phyloP scores from a whole-genome alignment of 2,329 filamentous ascomycete species.

The Pseudogymnoascus verrucosus region DNA sequence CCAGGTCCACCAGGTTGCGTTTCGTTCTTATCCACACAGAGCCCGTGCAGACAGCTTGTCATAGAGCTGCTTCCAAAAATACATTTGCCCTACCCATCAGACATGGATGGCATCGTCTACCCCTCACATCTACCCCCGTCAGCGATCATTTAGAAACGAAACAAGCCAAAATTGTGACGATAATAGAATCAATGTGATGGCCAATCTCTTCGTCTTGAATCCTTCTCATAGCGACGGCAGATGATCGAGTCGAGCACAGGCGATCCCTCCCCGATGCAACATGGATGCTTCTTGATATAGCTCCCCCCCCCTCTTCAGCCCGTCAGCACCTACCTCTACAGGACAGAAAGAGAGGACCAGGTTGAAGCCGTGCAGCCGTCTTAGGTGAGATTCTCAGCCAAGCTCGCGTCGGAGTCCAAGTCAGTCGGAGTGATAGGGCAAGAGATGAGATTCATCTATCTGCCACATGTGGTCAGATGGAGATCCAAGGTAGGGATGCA shows the following conservation, averaged over 20 bases:
- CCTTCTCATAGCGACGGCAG: not conserved
- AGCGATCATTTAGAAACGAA: not conserved
- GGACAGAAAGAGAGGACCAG: not conserved
- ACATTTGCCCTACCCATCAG: not conserved
- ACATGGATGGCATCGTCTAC: not conserved
- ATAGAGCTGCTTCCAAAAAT: not conserved
- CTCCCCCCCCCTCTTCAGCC: not conserved
- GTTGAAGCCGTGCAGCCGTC: not conserved
- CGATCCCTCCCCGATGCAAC: not conserved
- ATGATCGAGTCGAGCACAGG: not conserved
- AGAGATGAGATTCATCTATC: not conserved
- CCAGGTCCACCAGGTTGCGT: not conserved
- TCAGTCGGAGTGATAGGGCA: not conserved
- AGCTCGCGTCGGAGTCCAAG: not conserved
- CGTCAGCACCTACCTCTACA: not conserved
- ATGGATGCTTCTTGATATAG: not conserved
- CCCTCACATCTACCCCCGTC: not conserved
- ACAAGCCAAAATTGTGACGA: not conserved
- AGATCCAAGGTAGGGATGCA: not conserved
- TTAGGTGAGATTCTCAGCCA: not conserved
- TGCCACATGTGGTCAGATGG: not conserved
- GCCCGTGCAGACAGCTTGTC: not conserved
- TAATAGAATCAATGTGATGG: not conserved
- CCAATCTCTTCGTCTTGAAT: not conserved
- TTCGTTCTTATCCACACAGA: not conserved